A percentile compares a stretch with the other conserved stretches of the same genome.
These are phyloP conservation scores for Capsicum chinense DNA, from an alignment of 257 asterid genomes.

Conservation along the genomic window DNA sequence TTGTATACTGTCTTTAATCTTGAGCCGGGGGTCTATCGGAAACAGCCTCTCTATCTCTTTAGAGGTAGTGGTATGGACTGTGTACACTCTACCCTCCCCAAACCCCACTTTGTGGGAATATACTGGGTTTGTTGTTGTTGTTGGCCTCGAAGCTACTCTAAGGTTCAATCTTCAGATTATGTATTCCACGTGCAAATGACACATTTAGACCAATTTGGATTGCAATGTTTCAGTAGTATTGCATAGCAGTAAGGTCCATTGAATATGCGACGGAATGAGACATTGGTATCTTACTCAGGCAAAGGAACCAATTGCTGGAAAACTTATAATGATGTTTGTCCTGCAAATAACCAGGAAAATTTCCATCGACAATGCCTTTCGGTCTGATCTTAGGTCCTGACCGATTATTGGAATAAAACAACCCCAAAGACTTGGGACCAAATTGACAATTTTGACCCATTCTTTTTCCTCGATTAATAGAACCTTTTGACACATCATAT, in stretches of 20 bases:
- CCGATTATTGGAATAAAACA: not conserved
- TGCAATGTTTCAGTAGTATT: not conserved
- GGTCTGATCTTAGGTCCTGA: not conserved
- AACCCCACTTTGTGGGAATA: too few relatives aligned
- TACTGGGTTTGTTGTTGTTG: too few relatives aligned
- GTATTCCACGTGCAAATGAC: constrained; percentile 1
- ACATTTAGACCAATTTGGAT: not conserved
- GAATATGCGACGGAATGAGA: not conserved
- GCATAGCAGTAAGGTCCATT: not conserved
- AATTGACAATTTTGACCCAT: not conserved
- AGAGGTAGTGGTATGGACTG: too few relatives aligned
- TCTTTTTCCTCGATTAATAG: constrained; percentile 6
- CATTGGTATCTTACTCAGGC: not conserved
- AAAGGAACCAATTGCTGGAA: not conserved
- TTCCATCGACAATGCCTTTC: not conserved
- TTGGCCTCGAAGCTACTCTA: not conserved
- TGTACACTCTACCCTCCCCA: too few relatives aligned
- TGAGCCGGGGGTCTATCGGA: too few relatives aligned
- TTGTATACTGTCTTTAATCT: too few relatives aligned
- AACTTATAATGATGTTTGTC: not conserved
- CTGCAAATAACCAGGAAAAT: not conserved
- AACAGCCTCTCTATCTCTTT: too few relatives aligned
- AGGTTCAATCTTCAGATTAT: constrained; percentile 2
- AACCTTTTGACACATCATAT: not conserved
- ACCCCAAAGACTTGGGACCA: constrained; percentile 21